Evolutionary conservation across 1,284 basidiomycete genomes (phyloP).

Genomic region (Rhodotorula sp.): DNA sequence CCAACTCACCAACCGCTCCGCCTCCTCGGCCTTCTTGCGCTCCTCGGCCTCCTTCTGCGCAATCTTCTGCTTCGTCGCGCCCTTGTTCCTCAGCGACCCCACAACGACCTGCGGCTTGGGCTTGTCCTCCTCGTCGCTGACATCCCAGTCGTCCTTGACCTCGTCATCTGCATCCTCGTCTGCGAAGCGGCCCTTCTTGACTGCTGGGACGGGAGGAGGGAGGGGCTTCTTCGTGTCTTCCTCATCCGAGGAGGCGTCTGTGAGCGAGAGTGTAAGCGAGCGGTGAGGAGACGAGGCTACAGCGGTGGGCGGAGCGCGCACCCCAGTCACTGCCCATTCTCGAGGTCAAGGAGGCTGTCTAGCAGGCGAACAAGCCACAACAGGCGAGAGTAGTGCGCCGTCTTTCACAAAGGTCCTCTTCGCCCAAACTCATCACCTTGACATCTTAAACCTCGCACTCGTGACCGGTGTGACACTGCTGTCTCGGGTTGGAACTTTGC

Average conservation of each 20-base stretch:
- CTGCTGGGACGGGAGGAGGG: slow-evolving; percentile 46
- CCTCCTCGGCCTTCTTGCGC: slow-evolving; percentile 51
- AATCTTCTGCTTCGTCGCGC: slow-evolving; percentile 80
- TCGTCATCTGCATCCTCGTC: slow-evolving; percentile 79
- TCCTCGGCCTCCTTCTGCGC: slow-evolving; percentile 76
- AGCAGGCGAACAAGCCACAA: background rate
- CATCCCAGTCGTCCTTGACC: slow-evolving; percentile 86
- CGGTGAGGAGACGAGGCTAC: background rate
- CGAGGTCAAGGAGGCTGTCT: too few species aligned
- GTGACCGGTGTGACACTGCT: too few species aligned
- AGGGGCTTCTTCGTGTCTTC: slow-evolving; percentile 41
- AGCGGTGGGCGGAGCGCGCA: background rate
- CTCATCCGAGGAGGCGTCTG: slow-evolving; percentile 59
- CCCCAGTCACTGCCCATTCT: slow-evolving; percentile 33
- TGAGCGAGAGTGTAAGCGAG: background rate
- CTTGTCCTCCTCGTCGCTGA: slow-evolving; percentile 58
- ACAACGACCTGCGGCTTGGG: slow-evolving; percentile 49
- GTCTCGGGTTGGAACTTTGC: too few species aligned
- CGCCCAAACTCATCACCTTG: too few species aligned
- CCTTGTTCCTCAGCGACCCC: slow-evolving; percentile 67
- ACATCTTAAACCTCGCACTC: too few species aligned
- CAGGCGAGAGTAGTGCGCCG: background rate
- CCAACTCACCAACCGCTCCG: slow-evolving; percentile 46
- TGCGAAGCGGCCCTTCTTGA: slow-evolving; percentile 68
- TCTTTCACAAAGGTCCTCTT: too few species aligned